These are phyloP conservation scores for Fistulina hepatica DNA, from an alignment of 1,284 basidiomycete genomes.

Conservation along the genomic window DNA sequence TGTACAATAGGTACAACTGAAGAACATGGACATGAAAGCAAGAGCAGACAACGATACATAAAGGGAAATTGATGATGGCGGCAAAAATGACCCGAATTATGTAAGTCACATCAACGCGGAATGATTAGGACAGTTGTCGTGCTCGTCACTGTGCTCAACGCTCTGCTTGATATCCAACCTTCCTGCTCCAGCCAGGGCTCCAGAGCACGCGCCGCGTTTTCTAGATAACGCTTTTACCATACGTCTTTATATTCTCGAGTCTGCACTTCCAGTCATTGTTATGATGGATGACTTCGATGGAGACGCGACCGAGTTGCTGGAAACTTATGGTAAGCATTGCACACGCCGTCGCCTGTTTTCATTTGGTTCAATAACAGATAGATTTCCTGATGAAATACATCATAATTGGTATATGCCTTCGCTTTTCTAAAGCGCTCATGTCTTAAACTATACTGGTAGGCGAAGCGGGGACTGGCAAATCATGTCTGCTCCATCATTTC, in stretches of 20 bases:
- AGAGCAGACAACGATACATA: no score
- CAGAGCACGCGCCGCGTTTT: no score
- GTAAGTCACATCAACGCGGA: not conserved
- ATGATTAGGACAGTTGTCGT: not conserved
- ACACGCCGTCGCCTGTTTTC: conserved; percentile 16
- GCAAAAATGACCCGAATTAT: no score
- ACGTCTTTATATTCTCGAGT: no score
- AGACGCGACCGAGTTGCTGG: conserved; percentile 81
- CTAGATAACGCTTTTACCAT: no score
- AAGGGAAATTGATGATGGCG: no score
- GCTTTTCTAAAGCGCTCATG: conserved; percentile 9
- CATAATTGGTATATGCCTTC: conserved; percentile 62
- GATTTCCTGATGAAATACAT: conserved; percentile 98
- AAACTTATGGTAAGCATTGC: conserved; percentile 89
- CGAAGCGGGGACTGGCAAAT: conserved; percentile 95
- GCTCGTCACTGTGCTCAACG: not conserved
- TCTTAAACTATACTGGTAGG: conserved; percentile 36
- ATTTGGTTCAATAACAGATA: conserved; percentile 28
- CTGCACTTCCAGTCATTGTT: conserved; percentile 38
- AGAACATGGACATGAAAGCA: not conserved
- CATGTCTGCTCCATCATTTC: conserved; percentile 91
- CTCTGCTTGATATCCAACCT: not conserved
- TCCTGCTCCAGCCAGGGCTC: no score
- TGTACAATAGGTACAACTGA: not conserved
- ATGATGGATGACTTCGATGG: conserved; percentile 53